A percentile compares a stretch with the other conserved stretches of the same genome.
phyloP scores from a whole-genome alignment of 2,329 filamentous ascomycete species.

The Trichoderma aggressivum region DNA sequence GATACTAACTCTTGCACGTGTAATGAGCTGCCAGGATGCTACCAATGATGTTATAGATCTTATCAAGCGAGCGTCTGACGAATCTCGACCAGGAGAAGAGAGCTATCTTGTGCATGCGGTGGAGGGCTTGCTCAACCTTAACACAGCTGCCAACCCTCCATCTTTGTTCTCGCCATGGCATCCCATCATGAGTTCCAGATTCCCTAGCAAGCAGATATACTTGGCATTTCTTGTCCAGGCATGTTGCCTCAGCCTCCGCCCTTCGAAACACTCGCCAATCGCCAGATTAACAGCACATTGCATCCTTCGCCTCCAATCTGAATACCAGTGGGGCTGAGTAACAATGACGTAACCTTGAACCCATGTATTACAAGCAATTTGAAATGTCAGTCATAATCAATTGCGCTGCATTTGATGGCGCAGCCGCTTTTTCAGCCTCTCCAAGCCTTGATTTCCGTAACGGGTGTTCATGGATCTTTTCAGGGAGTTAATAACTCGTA shows the following conservation, averaged over 20 bases:
- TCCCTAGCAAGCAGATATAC: neutral
- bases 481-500: neutral
- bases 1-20: neutral
- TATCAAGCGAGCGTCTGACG: neutral
- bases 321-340: neutral
- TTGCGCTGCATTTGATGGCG: neutral
- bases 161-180: neutral
- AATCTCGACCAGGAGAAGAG: neutral
- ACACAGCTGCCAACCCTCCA: neutral
- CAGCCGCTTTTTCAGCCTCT: slow-evolving; percentile 5
- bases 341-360: slow-evolving; percentile 1
- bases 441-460: neutral
- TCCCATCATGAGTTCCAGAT: neutral
- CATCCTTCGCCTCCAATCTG: neutral
- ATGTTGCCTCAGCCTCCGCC: neutral
- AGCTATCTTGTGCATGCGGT: neutral
- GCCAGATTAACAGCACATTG: neutral
- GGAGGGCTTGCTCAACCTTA: neutral
- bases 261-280: neutral
- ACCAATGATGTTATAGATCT: neutral
- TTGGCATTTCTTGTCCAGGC: neutral
- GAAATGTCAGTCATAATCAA: neutral
- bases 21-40: neutral
- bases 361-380: neutral
- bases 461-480: neutral